Conservation (phyloP, 1,284 basidiomycete species). For the Crucibulum parvulum region DNA sequence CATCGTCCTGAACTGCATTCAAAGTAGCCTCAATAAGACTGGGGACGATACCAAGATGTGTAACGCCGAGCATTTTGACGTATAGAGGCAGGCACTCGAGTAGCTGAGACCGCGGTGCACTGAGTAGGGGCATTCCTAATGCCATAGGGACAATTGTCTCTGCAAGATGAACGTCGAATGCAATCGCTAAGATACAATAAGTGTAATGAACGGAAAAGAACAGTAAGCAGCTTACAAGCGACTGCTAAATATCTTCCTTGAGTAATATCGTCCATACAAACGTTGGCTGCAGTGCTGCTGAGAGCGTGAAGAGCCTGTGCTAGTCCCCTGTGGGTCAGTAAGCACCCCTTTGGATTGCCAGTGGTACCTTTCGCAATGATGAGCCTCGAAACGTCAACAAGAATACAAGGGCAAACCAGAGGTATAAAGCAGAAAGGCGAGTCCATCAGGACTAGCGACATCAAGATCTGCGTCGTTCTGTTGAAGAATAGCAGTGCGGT, state of each 20-base stretch:
- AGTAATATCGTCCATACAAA: conserved; percentile 39
- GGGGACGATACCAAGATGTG: conserved; percentile 60
- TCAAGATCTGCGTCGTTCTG: conserved; percentile 38
- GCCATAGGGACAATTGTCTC: conserved; percentile 52
- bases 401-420: conserved; percentile 41
- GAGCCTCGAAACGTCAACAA: not conserved
- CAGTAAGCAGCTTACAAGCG: conserved; percentile 41
- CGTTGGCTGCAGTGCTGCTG: conserved; percentile 43
- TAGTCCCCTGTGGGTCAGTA: conserved; percentile 54
- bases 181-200: conserved; percentile 36
- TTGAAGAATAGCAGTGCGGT: conserved; percentile 29
- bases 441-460: conserved; percentile 35
- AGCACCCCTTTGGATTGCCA: conserved; percentile 62
- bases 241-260: conserved; percentile 49
- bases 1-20: conserved; percentile 41
- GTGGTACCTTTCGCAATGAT: conserved; percentile 48
- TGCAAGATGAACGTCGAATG: conserved; percentile 59
- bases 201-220: not conserved
- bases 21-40: conserved; percentile 62
- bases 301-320: conserved; percentile 50
- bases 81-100: conserved; percentile 54
- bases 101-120: conserved; percentile 50
- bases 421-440: conserved; percentile 60
- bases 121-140: conserved; percentile 52
- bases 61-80: conserved; percentile 50